Conservation (phyloP, 768 basidiomycete species). For the Tulasnella sp. region DNA sequence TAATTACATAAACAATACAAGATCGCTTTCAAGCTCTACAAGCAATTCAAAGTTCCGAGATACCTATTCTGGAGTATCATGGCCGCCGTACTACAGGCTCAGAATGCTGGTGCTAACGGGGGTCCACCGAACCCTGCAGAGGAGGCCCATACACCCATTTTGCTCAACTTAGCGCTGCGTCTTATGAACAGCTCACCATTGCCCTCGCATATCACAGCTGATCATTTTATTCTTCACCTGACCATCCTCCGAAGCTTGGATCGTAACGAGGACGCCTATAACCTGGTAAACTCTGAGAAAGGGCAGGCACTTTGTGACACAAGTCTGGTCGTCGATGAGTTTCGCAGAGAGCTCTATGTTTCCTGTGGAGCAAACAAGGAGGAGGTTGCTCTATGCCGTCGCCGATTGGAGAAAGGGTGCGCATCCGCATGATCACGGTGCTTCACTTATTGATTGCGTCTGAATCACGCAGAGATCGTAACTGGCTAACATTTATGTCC, state of each 20-base stretch:
- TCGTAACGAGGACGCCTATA: constrained; percentile 56
- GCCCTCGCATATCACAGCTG: constrained; percentile 50
- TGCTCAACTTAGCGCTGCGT: constrained; percentile 66
- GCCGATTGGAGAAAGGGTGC: constrained; percentile 29
- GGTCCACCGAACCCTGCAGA: constrained; percentile 1
- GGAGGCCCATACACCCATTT: constrained; percentile 29
- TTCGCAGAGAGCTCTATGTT: constrained; percentile 48
- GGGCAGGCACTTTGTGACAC: constrained; percentile 55
- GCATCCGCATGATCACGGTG: constrained; percentile 26
- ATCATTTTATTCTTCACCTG: constrained; percentile 67
- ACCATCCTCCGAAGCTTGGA: constrained; percentile 50
- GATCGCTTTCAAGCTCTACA: constrained; percentile 72
- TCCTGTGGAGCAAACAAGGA: constrained; percentile 42
- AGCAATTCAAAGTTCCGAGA: constrained; percentile 63
- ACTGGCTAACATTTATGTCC: constrained; percentile 75
- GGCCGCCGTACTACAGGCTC: constrained; percentile 54
- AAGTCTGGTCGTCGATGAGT: constrained; percentile 60
- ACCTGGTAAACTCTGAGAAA: constrained; percentile 51
- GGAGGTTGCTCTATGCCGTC: constrained; percentile 43
- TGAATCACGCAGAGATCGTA: constrained; percentile 66
- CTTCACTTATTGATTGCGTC: constrained; percentile 19
- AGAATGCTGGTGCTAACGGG: no score
- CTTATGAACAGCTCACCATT: constrained; percentile 38
- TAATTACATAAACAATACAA: constrained; percentile 22
- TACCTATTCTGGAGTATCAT: constrained; percentile 78